These are phyloP conservation scores for Aureobasidium sp. DNA, from an alignment of 2,329 filamentous ascomycete species.

Conservation along the genomic window DNA sequence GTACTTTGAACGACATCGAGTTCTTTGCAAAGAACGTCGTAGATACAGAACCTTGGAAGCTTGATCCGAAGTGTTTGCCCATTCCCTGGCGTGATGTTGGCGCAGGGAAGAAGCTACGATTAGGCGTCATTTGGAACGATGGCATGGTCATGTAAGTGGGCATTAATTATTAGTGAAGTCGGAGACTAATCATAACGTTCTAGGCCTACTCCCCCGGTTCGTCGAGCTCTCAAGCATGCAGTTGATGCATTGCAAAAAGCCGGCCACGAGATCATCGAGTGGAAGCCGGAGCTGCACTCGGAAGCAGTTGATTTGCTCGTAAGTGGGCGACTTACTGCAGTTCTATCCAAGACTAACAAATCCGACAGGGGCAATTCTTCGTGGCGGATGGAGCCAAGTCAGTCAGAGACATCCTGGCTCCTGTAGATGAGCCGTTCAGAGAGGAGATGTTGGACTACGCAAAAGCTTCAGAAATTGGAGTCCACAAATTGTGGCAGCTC, in stretches of 20 bases:
- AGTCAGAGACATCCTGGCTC: constrained; percentile 33
- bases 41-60: constrained; percentile 41
- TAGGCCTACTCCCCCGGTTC: constrained; percentile 50
- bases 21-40: constrained; percentile 36
- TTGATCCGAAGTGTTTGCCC: constrained; percentile 45
- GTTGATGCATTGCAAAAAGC: constrained; percentile 44
- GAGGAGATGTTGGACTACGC: constrained; percentile 43
- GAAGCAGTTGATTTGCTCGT: constrained; percentile 44
- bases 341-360: background rate
- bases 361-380: constrained; percentile 34
- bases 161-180: background rate
- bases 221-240: constrained; percentile 48
- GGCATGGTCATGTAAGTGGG: constrained; percentile 41
- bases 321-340: constrained; percentile 13
- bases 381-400: constrained; percentile 45
- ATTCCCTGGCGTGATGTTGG: constrained; percentile 45
- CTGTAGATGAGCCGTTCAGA: constrained; percentile 37
- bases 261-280: constrained; percentile 49
- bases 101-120: constrained; percentile 42
- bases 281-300: constrained; percentile 46
- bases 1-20: constrained; percentile 44
- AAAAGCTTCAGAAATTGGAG: constrained; percentile 36
- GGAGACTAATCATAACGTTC: background rate
- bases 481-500: constrained; percentile 40
- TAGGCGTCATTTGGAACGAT: constrained; percentile 55